Conservation (phyloP, 2,329 filamentous ascomycete species). For the Pyrenochaeta sp. region DNA sequence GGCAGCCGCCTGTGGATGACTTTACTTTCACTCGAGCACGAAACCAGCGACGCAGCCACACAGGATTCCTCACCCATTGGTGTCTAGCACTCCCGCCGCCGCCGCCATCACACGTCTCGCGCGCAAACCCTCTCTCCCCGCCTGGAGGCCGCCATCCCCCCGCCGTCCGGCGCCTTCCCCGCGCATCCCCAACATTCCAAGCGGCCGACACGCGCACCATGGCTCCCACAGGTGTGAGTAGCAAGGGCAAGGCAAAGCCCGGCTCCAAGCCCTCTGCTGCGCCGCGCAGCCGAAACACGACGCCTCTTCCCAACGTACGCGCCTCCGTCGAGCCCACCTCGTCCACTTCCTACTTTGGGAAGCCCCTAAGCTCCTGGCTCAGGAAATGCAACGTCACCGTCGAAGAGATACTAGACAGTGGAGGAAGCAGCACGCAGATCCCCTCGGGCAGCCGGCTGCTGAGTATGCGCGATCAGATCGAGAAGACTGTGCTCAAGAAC, state of each 20-base stretch:
- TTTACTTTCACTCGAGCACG: neutral
- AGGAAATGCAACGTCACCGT: conserved; percentile 67
- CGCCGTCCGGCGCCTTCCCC: conserved; percentile 12
- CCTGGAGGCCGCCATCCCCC: neutral
- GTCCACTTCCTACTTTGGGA: conserved; percentile 68
- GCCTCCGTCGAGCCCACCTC: conserved; percentile 50
- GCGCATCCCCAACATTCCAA: conserved; percentile 11
- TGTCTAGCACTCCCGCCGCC: neutral
- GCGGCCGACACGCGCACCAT: conserved; percentile 27
- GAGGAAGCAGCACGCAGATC: conserved; percentile 59
- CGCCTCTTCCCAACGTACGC: conserved; percentile 68
- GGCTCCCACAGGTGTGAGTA: conserved; percentile 44
- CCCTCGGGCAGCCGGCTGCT: conserved; percentile 71
- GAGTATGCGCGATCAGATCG: conserved; percentile 71
- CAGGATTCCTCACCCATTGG: neutral
- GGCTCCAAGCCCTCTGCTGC: conserved; percentile 38
- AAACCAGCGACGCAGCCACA: neutral
- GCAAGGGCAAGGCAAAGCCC: conserved; percentile 63
- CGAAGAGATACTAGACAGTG: conserved; percentile 74
- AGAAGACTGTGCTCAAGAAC: conserved; percentile 59
- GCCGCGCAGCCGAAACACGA: conserved; percentile 76
- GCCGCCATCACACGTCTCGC: neutral
- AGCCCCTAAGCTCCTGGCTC: conserved; percentile 63
- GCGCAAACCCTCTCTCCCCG: neutral
- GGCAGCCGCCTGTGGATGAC: too few relatives aligned